Percentiles rank a stretch among this genome's conserved stretches.
phyloP scores from a whole-genome alignment of 352 stramenopile genomes.

The Phytophthora sp. region DNA sequence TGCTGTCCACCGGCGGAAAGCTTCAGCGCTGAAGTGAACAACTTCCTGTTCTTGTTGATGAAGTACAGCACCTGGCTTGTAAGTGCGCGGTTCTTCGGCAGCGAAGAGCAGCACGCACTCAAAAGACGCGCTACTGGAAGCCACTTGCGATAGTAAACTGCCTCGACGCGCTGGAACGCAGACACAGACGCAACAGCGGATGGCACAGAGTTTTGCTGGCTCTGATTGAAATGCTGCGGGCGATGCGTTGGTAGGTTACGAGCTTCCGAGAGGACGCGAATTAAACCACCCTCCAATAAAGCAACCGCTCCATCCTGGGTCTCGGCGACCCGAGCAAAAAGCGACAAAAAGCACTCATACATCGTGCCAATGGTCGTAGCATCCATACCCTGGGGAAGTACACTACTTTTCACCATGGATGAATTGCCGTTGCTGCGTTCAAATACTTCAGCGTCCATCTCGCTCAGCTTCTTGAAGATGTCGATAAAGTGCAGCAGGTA shows the following conservation, averaged over 20 bases:
- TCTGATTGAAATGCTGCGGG: slow-evolving; percentile 59
- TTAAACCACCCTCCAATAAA: slow-evolving; percentile 72
- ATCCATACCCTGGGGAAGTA: slow-evolving; percentile 58
- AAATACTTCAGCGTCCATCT: slow-evolving; percentile 66
- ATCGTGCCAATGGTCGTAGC: slow-evolving; percentile 75
- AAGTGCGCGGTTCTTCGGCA: slow-evolving; percentile 75
- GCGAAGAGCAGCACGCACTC: slow-evolving; percentile 58
- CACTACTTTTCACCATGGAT: slow-evolving; percentile 46
- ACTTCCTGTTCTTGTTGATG: slow-evolving; percentile 71
- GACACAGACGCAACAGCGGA: slow-evolving; percentile 41
- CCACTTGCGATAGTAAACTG: slow-evolving; percentile 81
- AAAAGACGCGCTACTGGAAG: slow-evolving; percentile 70
- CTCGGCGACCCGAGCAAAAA: slow-evolving; percentile 69
- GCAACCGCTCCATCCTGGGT: slow-evolving; percentile 69
- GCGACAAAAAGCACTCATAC: slow-evolving; percentile 85
- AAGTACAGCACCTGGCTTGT: slow-evolving; percentile 64
- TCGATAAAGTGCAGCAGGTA: slow-evolving; percentile 85
- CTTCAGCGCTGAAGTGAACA: slow-evolving; percentile 75
- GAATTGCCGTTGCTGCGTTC: slow-evolving; percentile 46
- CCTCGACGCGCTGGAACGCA: slow-evolving; percentile 65
- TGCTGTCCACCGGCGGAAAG: slow-evolving; percentile 36
- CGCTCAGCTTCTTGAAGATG: slow-evolving; percentile 74
- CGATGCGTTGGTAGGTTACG: slow-evolving; percentile 73
- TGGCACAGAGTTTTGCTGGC: slow-evolving; percentile 34
- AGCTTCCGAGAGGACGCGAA: slow-evolving; percentile 67